These are phyloP conservation scores for Pseudopithomyces chartarum DNA, from an alignment of 2,329 filamentous ascomycete species.

Conservation along the genomic window DNA sequence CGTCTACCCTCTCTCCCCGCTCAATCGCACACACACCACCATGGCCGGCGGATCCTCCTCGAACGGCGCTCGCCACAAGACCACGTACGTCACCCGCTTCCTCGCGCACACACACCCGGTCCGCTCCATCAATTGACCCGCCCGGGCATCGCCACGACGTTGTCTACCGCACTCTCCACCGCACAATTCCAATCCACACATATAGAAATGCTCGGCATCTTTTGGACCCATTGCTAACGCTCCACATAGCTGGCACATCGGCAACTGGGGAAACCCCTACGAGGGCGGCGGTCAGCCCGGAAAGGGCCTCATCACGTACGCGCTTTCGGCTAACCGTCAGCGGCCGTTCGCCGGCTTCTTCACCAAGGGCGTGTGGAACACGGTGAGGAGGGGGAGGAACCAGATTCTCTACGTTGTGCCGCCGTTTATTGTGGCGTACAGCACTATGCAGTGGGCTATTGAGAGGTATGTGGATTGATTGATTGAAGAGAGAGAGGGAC, in stretches of 20 bases:
- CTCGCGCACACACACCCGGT: slow-evolving; percentile 4
- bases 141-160: slow-evolving; percentile 8
- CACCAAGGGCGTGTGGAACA: slow-evolving; percentile 92
- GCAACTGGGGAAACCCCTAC: slow-evolving; percentile 45
- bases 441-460: slow-evolving; percentile 85
- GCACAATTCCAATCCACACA: background rate
- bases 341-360: slow-evolving; percentile 78
- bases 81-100: slow-evolving; percentile 29
- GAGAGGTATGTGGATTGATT: slow-evolving; percentile 87
- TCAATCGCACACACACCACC: slow-evolving; percentile 20
- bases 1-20: background rate
- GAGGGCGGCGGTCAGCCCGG: slow-evolving; percentile 53
- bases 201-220: too few relatives aligned
- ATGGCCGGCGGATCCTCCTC: slow-evolving; percentile 38
- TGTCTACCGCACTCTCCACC: slow-evolving; percentile 9
- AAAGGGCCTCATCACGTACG: slow-evolving; percentile 71
- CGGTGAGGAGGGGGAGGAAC: slow-evolving; percentile 79
- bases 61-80: slow-evolving; percentile 32
- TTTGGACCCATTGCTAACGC: too few relatives aligned
- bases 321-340: slow-evolving; percentile 85
- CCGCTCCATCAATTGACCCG: slow-evolving; percentile 14
- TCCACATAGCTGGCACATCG: slow-evolving; percentile 40
- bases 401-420: slow-evolving; percentile 91
- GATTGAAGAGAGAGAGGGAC: background rate
- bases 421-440: slow-evolving; percentile 78